These are phyloP conservation scores for Trametes elegans DNA, from an alignment of 768 basidiomycete species.

Conservation along the genomic window DNA sequence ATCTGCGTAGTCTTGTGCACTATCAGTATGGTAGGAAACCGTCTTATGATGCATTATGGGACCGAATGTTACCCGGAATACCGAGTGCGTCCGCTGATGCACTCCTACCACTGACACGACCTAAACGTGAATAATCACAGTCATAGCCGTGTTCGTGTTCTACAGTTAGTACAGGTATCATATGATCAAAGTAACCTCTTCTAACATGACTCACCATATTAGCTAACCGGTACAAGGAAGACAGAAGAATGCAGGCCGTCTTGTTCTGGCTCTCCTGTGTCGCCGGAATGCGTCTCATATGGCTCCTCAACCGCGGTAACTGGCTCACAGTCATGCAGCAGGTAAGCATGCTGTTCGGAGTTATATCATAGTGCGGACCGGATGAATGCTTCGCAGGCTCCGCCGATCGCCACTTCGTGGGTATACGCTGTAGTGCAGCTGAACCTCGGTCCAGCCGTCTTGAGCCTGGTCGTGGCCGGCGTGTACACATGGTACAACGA, in stretches of 20 bases:
- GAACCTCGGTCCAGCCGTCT: constrained; percentile 57
- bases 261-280: constrained; percentile 58
- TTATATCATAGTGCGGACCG: background rate
- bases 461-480: constrained; percentile 53
- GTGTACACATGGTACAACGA: constrained; percentile 62
- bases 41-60: constrained; percentile 44
- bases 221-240: constrained; percentile 67
- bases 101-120: background rate
- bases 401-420: constrained; percentile 79
- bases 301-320: constrained; percentile 63
- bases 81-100: constrained; percentile 64
- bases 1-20: constrained; percentile 58
- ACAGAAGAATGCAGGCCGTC: constrained; percentile 49
- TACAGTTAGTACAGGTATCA: constrained; percentile 50
- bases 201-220: background rate
- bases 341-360: constrained; percentile 38
- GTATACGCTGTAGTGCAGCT: constrained; percentile 72
- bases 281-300: constrained; percentile 67
- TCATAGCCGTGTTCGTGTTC: constrained; percentile 72
- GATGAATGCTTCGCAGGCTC: constrained; percentile 45
- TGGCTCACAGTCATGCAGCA: constrained; percentile 76
- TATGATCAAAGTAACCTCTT: background rate
- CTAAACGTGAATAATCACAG: constrained; percentile 35
- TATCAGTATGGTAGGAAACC: constrained; percentile 72
- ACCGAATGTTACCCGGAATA: constrained; percentile 60